These are phyloP conservation scores for Mycena amicta DNA, from an alignment of 768 basidiomycete genomes.

Conservation along the genomic window DNA sequence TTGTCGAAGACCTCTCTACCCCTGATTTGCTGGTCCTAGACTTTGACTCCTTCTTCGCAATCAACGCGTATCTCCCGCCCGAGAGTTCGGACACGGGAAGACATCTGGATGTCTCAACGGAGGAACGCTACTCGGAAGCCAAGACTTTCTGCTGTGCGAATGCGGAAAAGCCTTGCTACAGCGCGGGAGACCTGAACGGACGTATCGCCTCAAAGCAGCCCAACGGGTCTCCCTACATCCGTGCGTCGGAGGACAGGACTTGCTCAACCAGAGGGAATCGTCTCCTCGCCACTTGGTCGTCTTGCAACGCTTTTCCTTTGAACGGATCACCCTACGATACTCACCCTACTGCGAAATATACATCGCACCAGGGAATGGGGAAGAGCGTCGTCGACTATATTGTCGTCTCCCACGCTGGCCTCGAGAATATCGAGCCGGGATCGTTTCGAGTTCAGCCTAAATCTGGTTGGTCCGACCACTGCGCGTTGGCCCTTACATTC, in stretches of 20 bases:
- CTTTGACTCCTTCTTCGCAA: constrained; percentile 4
- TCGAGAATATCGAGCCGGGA: background rate
- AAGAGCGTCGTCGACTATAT: background rate
- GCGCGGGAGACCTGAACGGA: background rate
- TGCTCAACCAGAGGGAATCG: background rate
- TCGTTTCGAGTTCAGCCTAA: background rate
- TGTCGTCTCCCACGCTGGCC: background rate
- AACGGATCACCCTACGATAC: background rate
- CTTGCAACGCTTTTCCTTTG: background rate
- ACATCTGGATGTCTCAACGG: background rate
- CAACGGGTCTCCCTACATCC: background rate
- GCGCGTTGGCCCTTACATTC: background rate
- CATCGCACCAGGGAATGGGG: background rate
- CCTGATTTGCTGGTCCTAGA: constrained; percentile 6
- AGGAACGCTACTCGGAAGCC: background rate
- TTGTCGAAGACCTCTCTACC: background rate
- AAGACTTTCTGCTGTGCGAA: background rate
- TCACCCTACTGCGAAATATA: background rate
- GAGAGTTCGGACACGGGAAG: background rate
- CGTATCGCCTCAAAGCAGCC: background rate
- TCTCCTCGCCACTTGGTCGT: background rate
- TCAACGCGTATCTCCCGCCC: constrained; percentile 2
- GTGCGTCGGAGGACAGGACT: background rate
- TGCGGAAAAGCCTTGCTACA: background rate
- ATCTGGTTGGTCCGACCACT: background rate